phyloP scores from a whole-genome alignment of 176 grass and related monocot genomes.

The Urochloa ruziziensis region DNA sequence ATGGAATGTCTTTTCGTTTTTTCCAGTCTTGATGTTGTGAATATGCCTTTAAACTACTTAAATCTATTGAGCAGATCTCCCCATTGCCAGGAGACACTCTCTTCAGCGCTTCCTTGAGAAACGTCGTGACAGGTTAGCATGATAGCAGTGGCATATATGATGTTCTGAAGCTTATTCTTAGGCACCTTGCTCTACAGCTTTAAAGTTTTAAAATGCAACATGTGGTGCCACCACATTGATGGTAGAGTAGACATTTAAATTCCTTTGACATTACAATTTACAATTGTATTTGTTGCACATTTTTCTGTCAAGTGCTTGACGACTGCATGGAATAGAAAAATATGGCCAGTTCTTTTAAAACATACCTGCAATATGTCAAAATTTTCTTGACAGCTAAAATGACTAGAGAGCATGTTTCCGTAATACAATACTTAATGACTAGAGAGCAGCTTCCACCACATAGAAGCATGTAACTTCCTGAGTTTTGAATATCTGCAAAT shows the following conservation, averaged over 20 bases:
- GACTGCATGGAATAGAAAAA: not conserved
- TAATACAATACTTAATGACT: not conserved
- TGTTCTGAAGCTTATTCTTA: conserved; percentile 4
- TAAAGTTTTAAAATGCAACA: not conserved
- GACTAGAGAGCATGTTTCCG: not conserved
- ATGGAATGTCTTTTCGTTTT: not conserved
- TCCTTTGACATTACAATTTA: not conserved
- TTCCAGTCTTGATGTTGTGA: not conserved
- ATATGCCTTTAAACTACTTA: not conserved
- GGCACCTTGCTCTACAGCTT: not conserved
- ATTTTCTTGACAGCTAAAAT: not conserved
- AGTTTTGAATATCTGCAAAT: no score
- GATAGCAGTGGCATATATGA: not conserved
- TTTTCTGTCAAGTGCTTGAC: not conserved
- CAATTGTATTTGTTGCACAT: not conserved
- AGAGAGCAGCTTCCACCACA: no score
- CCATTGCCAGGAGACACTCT: conserved; percentile 92
- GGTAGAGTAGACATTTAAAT: not conserved
- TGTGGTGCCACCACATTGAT: not conserved
- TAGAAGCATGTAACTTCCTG: not conserved
- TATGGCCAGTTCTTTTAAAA: not conserved
- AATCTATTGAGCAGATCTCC: conserved; percentile 55
- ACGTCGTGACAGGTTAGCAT: conserved; percentile 79
- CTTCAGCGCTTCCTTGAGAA: conserved; percentile 95
- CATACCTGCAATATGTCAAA: not conserved